phyloP scores from a whole-genome alignment of 495 filamentous ascomycete species.

The Aspergillus incahuasiensis region DNA sequence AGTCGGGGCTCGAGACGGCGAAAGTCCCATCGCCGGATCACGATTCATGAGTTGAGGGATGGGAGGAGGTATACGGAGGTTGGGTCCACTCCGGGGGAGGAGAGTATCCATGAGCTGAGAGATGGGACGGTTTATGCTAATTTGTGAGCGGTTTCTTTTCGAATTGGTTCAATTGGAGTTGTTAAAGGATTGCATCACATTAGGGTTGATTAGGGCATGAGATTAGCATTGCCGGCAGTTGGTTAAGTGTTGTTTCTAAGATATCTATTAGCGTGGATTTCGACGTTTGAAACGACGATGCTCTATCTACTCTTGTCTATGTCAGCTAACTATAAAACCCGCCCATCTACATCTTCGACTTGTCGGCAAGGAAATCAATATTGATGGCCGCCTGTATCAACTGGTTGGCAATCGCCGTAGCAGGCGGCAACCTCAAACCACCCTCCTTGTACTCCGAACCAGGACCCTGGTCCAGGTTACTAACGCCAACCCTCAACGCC shows the following conservation, averaged over 20 bases:
- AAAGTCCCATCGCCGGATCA: slow-evolving; percentile 32
- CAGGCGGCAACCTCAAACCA: slow-evolving; percentile 63
- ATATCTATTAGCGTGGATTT: background rate
- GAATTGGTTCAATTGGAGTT: background rate
- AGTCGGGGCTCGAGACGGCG: slow-evolving; percentile 31
- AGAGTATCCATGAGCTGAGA: slow-evolving; percentile 42
- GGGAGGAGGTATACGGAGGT: slow-evolving; percentile 41
- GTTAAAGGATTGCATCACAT: background rate
- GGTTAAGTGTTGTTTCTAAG: background rate
- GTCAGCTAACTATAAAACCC: slow-evolving; percentile 2
- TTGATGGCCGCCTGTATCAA: slow-evolving; percentile 52
- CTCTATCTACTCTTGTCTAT: slow-evolving; percentile 4
- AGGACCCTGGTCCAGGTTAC: slow-evolving; percentile 61
- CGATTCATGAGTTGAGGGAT: slow-evolving; percentile 44
- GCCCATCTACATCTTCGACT: slow-evolving; percentile 31
- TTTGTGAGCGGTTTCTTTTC: slow-evolving; percentile 18
- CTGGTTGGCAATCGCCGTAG: slow-evolving; percentile 77
- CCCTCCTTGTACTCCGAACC: slow-evolving; percentile 68
- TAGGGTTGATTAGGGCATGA: background rate
- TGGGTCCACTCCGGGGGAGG: slow-evolving; percentile 30
- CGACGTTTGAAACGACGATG: background rate
- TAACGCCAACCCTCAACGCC: slow-evolving; percentile 56
- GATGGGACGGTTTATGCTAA: slow-evolving; percentile 46
- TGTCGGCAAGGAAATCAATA: slow-evolving; percentile 42
- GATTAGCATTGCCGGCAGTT: background rate